Conservation (phyloP, 371 early-diverging fungal species). For the Circinella umbellata region DNA sequence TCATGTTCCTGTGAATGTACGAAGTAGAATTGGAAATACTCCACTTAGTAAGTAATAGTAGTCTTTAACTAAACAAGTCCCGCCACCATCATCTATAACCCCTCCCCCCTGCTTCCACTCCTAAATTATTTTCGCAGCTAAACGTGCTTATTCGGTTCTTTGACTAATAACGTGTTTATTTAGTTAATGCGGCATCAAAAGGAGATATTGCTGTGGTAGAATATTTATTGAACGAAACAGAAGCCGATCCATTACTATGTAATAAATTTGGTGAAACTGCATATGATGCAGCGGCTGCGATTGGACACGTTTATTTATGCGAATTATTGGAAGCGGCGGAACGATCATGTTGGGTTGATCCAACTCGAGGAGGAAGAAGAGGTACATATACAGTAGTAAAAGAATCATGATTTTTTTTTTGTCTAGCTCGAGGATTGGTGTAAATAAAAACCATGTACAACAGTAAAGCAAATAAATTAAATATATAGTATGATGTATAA, state of each 20-base stretch:
- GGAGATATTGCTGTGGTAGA: conserved; percentile 67
- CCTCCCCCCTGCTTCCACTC: too few relatives aligned
- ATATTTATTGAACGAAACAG: conserved; percentile 61
- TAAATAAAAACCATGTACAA: too few relatives aligned
- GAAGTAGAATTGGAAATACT: conserved; percentile 71
- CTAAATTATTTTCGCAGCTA: too few relatives aligned
- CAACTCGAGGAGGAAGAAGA: not conserved
- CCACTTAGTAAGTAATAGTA: conserved; percentile 67
- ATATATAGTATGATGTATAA: not conserved
- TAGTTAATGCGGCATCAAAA: conserved; percentile 80
- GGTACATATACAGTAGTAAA: not conserved
- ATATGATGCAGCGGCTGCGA: conserved; percentile 80
- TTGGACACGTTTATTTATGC: conserved; percentile 63
- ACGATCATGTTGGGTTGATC: conserved; percentile 17
- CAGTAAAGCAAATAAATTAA: too few relatives aligned
- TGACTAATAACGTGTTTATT: not conserved
- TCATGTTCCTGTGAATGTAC: conserved; percentile 61
- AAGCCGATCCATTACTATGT: conserved; percentile 65
- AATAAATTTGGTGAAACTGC: conserved; percentile 78
- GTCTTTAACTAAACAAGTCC: not conserved
- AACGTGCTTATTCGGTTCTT: too few relatives aligned
- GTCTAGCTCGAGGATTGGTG: too few relatives aligned
- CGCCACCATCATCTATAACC: too few relatives aligned
- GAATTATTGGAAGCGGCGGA: conserved; percentile 68
- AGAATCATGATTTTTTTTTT: not conserved